Base-by-base conservation (phyloP, 2,329 filamentous ascomycete genomes). In the Calonectria henricotiae region DNA sequence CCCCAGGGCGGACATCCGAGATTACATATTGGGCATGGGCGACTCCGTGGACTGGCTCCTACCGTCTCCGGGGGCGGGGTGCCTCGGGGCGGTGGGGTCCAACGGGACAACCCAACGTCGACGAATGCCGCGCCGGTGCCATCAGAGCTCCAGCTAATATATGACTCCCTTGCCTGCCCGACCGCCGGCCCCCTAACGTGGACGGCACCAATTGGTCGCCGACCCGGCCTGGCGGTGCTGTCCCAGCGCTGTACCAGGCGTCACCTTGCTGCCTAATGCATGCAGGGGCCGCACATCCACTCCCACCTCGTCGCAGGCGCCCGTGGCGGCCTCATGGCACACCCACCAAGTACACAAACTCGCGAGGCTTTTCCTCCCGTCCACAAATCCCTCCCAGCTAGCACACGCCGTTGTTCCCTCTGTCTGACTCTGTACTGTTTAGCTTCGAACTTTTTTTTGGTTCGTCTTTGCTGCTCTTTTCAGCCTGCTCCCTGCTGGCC, bases 201-300 rank as follows among this genome's bases (percentile, higher is more conserved):
- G 70, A 67, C 35, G 35, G 44, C 54, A 43, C 41, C 66, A 46
- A 74, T 74, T 74, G 73, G 73, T 43, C 44, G 64, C 65, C 41
- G 62, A 47, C 65, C 35, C 23, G 46, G 43, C 46, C 55, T 51
- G 49, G 39, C 62, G 41, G 64, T 43, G 51, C 44, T 35, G 55
- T 61, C 41, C 32, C 30, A 58, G 32, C 61, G 61, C 39, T 43
- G 35, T 30, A n/a, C 55, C 13, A 37, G 60, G 60, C 41, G 27
- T 58, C 43, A 61, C 51, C 62, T 73, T 75, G 74, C 67, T 76
- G 74, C 74, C 74, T 73, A 74, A 76, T 65, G 39, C 41, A 67
- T 76, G 70, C 74, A 76, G 70, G 71, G 63, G 67, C 54, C 23
- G 39, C 20, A n/a, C 20, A 62, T 69, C 67, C 62, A 69, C 67